These are phyloP conservation scores for Eucalyptus marginata DNA, from an alignment of 345 rosid species.

Conservation along the genomic window DNA sequence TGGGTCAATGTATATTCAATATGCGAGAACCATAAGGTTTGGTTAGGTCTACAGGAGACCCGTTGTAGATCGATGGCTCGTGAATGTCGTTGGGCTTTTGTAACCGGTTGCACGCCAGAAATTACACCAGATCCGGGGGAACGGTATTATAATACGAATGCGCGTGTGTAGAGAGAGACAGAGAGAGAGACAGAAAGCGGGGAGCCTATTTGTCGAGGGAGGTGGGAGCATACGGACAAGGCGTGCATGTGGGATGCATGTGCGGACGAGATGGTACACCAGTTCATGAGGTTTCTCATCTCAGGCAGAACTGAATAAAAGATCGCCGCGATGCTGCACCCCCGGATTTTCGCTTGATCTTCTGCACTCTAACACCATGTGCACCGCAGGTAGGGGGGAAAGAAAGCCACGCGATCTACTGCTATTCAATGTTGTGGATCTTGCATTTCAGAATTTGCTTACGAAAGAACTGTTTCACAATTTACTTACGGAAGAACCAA, in stretches of 20 bases:
- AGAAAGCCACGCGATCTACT: not conserved
- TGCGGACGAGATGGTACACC: not conserved
- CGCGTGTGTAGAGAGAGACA: not conserved
- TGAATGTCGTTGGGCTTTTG: not conserved
- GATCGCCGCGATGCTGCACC: not conserved
- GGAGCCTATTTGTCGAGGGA: not conserved
- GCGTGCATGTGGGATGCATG: not conserved
- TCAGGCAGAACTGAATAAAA: not conserved
- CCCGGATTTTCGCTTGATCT: not conserved
- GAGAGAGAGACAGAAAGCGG: not conserved
- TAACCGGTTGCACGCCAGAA: not conserved
- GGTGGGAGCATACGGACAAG: not conserved
- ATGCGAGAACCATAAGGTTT: not conserved
- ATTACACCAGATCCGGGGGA: not conserved
- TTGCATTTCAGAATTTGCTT: not conserved
- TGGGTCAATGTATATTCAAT: not conserved
- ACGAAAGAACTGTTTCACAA: not conserved
- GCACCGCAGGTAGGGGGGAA: not conserved
- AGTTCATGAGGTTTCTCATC: not conserved
- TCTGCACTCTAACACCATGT: not conserved
- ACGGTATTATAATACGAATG: not conserved
- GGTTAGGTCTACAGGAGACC: not conserved
- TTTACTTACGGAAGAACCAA: too few species aligned
- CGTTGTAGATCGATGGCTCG: not conserved
- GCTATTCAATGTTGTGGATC: not conserved